A percentile compares a stretch with the other conserved stretches of the same genome.
These are phyloP conservation scores for Pleurotus platypus DNA, from an alignment of 768 basidiomycete genomes.

Conservation along the genomic window DNA sequence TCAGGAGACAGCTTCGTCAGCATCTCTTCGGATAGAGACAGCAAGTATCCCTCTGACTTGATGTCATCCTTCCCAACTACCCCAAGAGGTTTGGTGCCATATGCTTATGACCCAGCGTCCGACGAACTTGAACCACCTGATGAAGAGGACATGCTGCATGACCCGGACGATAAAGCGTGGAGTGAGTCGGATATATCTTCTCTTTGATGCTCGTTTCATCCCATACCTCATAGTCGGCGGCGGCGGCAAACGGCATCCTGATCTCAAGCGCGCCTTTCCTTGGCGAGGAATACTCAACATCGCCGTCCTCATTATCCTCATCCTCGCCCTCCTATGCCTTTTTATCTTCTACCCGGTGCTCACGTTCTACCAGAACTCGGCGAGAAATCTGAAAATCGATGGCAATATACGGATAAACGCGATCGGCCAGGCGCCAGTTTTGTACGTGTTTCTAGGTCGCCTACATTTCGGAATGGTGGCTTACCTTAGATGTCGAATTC, in stretches of 20 bases:
- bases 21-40: conserved; percentile 42
- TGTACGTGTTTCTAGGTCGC: conserved; percentile 25
- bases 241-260: background rate
- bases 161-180: conserved; percentile 32
- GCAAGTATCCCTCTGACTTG: conserved; percentile 57
- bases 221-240: background rate
- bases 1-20: conserved; percentile 44
- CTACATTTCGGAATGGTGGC: background rate
- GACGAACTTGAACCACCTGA: conserved; percentile 57
- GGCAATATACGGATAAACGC: conserved; percentile 66
- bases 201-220: background rate
- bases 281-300: conserved; percentile 62
- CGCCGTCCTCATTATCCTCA: conserved; percentile 59
- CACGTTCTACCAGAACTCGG: conserved; percentile 38
- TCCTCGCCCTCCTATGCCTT: conserved; percentile 59
- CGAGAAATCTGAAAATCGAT: conserved; percentile 42
- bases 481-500: conserved; percentile 1
- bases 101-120: conserved; percentile 65
- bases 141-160: conserved; percentile 77
- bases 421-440: conserved; percentile 62
- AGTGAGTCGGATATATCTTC: conserved; percentile 11
- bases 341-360: conserved; percentile 83
- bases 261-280: conserved; percentile 29
- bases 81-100: conserved; percentile 51
- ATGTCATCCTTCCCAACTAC: conserved; percentile 6